Evolutionary conservation across 257 asterid species (phyloP), one percentile per base, ranked within the genome.

Genomic region (Salvia hispanica): DNA sequence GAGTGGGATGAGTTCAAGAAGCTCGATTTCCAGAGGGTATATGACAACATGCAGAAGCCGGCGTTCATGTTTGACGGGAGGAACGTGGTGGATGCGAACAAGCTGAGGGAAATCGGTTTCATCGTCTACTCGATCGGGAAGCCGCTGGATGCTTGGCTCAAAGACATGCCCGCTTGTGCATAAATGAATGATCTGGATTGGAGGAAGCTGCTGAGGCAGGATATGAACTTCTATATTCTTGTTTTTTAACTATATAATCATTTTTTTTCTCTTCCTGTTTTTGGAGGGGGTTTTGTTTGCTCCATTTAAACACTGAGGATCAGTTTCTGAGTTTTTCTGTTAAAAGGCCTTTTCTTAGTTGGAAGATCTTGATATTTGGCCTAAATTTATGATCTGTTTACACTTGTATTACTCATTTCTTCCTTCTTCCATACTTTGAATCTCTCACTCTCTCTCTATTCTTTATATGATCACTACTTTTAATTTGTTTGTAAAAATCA

Each of bases 151-250:
- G 85, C 89, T 31, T 85, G 92, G 93, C 89, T 86, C 70, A 86
- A 83, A 85, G 93, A 86, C 79, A 86, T 86, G 93, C 93, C 89
- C 33, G 93, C 93, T 43, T 62, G 83, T 70, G 92, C 82, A 14
- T 86, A 76, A 79, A 63, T 33, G 31, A 68, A 4, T 43, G 71
- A 40, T 73, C 61, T 67, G 66, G 76, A 67, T 67, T 47, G 69
- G 71, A 40, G 45, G 11, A 40, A 18, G 64, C 65, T 69, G 58
- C 58, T 12, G 77, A 66, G 68, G 58, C 77, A 58, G 76, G 60
- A 71, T 53, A 64, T 76, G 74, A 62, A 78, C 72, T 78, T 80
- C 80, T 81, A 81, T 8, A 40, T 40, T 40, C 45, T 80, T 69
- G 66, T 66, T 70, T 73, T 16, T 18, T 14, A 25, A 70, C 75